These are phyloP conservation scores for Phytophthora pistaciae DNA, from an alignment of 352 stramenopile genomes.

Conservation along the genomic window DNA sequence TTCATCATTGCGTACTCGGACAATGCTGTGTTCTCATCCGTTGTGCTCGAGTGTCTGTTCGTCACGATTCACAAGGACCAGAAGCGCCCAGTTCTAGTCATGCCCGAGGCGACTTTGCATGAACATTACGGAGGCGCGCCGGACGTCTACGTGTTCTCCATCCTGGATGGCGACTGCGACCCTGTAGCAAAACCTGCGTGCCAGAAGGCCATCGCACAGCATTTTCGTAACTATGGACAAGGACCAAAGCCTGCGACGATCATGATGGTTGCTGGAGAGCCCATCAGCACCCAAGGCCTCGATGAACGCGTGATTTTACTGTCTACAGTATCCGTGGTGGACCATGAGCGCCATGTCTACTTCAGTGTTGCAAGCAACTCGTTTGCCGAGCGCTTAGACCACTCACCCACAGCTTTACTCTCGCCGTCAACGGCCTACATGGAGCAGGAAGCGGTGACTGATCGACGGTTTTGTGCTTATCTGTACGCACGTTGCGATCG, in stretches of 20 bases:
- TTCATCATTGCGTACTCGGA: slow-evolving; percentile 35
- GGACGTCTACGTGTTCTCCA: slow-evolving; percentile 57
- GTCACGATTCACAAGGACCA: slow-evolving; percentile 22
- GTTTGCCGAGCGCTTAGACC: slow-evolving; percentile 46
- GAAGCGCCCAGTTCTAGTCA: slow-evolving; percentile 37
- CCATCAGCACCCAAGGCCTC: slow-evolving; percentile 25
- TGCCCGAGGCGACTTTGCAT: slow-evolving; percentile 26
- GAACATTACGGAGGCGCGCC: slow-evolving; percentile 15
- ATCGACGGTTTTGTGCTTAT: slow-evolving; percentile 56
- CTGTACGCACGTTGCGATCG: slow-evolving; percentile 60
- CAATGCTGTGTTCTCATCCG: slow-evolving; percentile 1
- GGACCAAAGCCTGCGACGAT: slow-evolving; percentile 4
- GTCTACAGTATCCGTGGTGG: slow-evolving; percentile 30
- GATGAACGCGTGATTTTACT: slow-evolving; percentile 46
- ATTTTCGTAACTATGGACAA: slow-evolving; percentile 13
- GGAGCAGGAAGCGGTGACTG: neutral
- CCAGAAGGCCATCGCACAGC: slow-evolving; percentile 9
- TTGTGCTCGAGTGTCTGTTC: slow-evolving; percentile 49
- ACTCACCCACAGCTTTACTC: slow-evolving; percentile 41
- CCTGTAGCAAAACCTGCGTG: slow-evolving; percentile 9
- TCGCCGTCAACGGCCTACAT: neutral
- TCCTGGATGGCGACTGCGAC: slow-evolving; percentile 23
- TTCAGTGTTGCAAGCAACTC: slow-evolving; percentile 45
- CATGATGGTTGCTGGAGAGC: slow-evolving; percentile 48
- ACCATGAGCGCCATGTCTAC: slow-evolving; percentile 26